A percentile compares a stretch with the other conserved stretches of the same genome.
Conservation (phyloP, 1,139 yeast genomes). For the Geotrichum macrosporum region DNA sequence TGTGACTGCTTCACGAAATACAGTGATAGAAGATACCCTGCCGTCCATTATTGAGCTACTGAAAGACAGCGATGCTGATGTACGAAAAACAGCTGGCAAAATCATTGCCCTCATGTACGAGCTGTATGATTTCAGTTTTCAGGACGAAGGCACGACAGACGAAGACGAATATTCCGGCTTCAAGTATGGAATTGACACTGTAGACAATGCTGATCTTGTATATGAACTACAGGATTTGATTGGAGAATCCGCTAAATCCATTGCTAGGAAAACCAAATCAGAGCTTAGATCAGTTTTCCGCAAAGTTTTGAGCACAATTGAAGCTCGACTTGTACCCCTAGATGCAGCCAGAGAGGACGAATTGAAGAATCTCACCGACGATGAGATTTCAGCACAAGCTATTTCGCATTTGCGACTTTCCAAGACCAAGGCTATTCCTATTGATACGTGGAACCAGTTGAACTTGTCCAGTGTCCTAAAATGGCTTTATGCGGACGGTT, state of each 20-base stretch:
- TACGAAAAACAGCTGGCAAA: slow-evolving; percentile 51
- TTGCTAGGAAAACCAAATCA: slow-evolving; percentile 44
- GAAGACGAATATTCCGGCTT: slow-evolving; percentile 34
- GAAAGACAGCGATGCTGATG: slow-evolving; percentile 27
- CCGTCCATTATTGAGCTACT: slow-evolving; percentile 33
- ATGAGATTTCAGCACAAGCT: slow-evolving; percentile 24
- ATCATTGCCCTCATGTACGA: slow-evolving; percentile 62
- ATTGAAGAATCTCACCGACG: slow-evolving; percentile 3
- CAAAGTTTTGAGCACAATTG: slow-evolving; percentile 49
- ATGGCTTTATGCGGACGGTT: slow-evolving; percentile 67
- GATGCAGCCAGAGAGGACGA: slow-evolving; percentile 2
- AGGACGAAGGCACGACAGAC: slow-evolving; percentile 39
- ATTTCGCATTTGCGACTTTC: slow-evolving; percentile 56
- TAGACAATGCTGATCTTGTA: slow-evolving; percentile 52
- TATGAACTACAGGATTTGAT: slow-evolving; percentile 4
- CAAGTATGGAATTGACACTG: slow-evolving; percentile 48
- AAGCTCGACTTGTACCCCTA: slow-evolving; percentile 11
- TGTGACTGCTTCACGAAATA: slow-evolving; percentile 25
- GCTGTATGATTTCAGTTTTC: slow-evolving; percentile 45
- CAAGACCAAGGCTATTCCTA: slow-evolving; percentile 54
- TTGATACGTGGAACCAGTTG: slow-evolving; percentile 64
- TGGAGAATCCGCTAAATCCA: slow-evolving; percentile 26
- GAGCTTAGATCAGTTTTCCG: slow-evolving; percentile 59
- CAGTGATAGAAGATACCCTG: slow-evolving; percentile 33
- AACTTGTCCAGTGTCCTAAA: slow-evolving; percentile 57